A percentile compares a stretch with the other conserved stretches of the same genome.
Evolutionary conservation across 352 stramenopile species (phyloP).

Genomic region (Phytophthora fragariaefolia): DNA sequence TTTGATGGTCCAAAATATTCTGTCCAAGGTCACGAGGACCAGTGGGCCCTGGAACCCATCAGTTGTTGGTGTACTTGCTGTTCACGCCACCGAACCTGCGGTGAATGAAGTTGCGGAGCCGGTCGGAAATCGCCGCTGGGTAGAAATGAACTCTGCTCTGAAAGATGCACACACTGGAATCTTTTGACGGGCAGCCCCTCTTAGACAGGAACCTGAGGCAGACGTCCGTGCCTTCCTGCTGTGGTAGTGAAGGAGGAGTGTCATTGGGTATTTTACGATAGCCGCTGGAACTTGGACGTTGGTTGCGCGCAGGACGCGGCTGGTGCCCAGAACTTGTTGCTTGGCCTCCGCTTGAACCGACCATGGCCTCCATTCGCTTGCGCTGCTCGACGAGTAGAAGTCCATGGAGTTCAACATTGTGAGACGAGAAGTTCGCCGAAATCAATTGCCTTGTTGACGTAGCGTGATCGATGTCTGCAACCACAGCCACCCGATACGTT

Average conservation of each 20-base stretch:
- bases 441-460: not conserved
- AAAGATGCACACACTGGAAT: not conserved
- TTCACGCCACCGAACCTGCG: not conserved
- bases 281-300: not conserved
- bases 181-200: not conserved
- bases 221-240: not conserved
- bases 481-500: not conserved
- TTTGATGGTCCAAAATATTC: not conserved
- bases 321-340: not conserved
- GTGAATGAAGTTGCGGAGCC: not conserved
- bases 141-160: not conserved
- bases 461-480: not conserved
- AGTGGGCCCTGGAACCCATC: not conserved
- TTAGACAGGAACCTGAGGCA: not conserved
- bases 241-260: not conserved
- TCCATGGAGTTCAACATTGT: not conserved
- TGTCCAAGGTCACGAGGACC: too few relatives aligned
- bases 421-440: not conserved
- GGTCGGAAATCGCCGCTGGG: not conserved
- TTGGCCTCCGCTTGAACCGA: not conserved
- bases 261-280: not conserved
- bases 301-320: not conserved
- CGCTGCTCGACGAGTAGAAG: not conserved
- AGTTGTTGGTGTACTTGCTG: not conserved
- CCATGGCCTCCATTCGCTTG: not conserved